Percentiles rank a stretch among this genome's conserved stretches.
These are phyloP conservation scores for Chamaecyparis obtusa DNA, from an alignment of 75 land plant genomes.

Conservation along the genomic window DNA sequence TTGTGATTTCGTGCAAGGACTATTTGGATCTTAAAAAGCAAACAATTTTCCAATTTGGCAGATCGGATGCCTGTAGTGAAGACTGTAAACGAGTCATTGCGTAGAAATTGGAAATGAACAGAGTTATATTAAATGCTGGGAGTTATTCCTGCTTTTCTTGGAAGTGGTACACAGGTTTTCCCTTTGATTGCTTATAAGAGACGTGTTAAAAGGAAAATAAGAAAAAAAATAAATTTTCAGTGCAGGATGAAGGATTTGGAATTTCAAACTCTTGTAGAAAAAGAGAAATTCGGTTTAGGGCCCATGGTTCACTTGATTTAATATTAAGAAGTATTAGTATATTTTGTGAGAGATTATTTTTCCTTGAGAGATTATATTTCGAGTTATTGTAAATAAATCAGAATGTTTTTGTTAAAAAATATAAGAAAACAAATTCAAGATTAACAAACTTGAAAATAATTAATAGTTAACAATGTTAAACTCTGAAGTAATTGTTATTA, in stretches of 20 bases:
- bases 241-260: not conserved
- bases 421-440: no score
- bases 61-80: conserved; percentile 1
- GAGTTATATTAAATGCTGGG: not conserved
- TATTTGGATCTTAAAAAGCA: not conserved
- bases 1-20: not conserved
- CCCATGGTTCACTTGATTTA: not conserved
- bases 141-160: not conserved
- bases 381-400: no score
- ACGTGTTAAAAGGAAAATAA: not conserved
- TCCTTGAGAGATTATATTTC: no score
- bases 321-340: not conserved
- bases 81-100: not conserved
- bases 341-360: no score
- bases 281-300: not conserved
- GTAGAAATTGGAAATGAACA: not conserved
- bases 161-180: not conserved
- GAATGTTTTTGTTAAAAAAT: no score
- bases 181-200: not conserved
- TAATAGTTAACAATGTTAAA: no score
- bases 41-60: not conserved
- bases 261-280: not conserved
- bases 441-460: no score
- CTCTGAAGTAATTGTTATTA: no score
- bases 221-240: not conserved